Conservation (phyloP, 1,284 basidiomycete genomes). For the Retiboletus flavoniger region DNA sequence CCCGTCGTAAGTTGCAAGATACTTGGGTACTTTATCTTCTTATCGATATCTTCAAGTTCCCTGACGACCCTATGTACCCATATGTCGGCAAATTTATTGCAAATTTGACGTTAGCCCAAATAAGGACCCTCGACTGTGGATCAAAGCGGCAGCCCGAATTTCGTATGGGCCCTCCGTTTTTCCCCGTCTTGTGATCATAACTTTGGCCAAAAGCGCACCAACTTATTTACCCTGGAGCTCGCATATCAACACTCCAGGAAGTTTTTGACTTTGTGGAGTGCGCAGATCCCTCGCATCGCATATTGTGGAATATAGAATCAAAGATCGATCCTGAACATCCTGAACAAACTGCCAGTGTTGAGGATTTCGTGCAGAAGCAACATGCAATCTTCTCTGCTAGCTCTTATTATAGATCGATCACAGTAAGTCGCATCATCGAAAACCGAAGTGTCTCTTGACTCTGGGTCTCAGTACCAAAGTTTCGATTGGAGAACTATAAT, state of each 20-base stretch:
- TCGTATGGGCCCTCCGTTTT: slow-evolving; percentile 43
- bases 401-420: slow-evolving; percentile 58
- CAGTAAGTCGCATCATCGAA: slow-evolving; percentile 40
- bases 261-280: slow-evolving; percentile 75
- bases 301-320: slow-evolving; percentile 78
- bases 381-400: slow-evolving; percentile 56
- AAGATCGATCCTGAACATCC: slow-evolving; percentile 64
- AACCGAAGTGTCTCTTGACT: slow-evolving; percentile 1
- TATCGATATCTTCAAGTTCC: slow-evolving; percentile 38
- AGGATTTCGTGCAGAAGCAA: slow-evolving; percentile 67
- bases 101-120: slow-evolving; percentile 74
- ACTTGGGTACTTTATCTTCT: background rate
- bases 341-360: slow-evolving; percentile 56
- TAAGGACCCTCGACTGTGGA: slow-evolving; percentile 77
- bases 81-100: slow-evolving; percentile 75
- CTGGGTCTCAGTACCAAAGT: slow-evolving; percentile 57
- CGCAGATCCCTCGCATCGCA: slow-evolving; percentile 56
- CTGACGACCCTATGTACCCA: slow-evolving; percentile 59
- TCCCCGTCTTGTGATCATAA: slow-evolving; percentile 5
- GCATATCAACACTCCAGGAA: slow-evolving; percentile 70
- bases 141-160: slow-evolving; percentile 61
- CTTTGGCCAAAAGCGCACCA: slow-evolving; percentile 50
- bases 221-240: slow-evolving; percentile 62
- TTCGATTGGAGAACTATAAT: slow-evolving; percentile 75
- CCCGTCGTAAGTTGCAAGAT: slow-evolving; percentile 48